phyloP scores from a whole-genome alignment of 352 stramenopile species.

The Pythium aquatile region DNA sequence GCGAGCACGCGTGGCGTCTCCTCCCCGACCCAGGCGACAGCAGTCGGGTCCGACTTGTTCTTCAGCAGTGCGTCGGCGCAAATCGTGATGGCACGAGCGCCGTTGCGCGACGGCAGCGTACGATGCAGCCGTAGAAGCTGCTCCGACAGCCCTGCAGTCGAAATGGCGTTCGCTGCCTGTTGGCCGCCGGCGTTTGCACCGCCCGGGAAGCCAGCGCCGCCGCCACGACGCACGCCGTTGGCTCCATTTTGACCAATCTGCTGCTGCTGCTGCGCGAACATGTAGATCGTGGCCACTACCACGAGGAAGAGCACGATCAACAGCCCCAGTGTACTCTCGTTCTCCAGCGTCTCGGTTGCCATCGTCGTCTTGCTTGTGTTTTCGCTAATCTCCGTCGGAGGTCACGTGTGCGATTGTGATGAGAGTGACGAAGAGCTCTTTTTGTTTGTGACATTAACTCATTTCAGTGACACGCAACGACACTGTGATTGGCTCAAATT shows the following conservation, averaged over 20 bases:
- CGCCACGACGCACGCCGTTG: conserved; percentile 1
- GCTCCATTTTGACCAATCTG: conserved; percentile 16
- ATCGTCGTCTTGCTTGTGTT: conserved; percentile 18
- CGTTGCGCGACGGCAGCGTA: conserved; percentile 56
- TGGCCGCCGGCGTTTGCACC: conserved; percentile 10
- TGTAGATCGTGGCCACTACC: conserved; percentile 71
- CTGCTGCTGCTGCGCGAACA: conserved; percentile 69
- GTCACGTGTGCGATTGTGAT: conserved; percentile 14
- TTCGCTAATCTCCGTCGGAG: not conserved
- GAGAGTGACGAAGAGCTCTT: conserved; percentile 3
- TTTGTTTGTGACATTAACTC: conserved; percentile 9
- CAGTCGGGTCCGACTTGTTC: conserved; percentile 26
- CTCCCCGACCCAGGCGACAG: conserved; percentile 45
- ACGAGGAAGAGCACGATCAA: conserved; percentile 71
- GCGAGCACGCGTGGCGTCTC: conserved; percentile 48
- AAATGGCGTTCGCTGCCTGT: conserved; percentile 30
- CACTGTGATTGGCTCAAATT: conserved; percentile 16
- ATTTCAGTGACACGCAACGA: conserved; percentile 1
- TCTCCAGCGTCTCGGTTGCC: conserved; percentile 45
- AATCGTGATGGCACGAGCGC: conserved; percentile 66
- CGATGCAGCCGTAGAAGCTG: conserved; percentile 57
- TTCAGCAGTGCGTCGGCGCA: conserved; percentile 50
- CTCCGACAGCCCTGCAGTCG: conserved; percentile 43
- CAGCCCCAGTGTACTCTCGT: conserved; percentile 69
- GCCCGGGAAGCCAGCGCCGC: not conserved